These are phyloP conservation scores for Boletus reticuloceps DNA, from an alignment of 768 basidiomycete genomes.

Conservation along the genomic window DNA sequence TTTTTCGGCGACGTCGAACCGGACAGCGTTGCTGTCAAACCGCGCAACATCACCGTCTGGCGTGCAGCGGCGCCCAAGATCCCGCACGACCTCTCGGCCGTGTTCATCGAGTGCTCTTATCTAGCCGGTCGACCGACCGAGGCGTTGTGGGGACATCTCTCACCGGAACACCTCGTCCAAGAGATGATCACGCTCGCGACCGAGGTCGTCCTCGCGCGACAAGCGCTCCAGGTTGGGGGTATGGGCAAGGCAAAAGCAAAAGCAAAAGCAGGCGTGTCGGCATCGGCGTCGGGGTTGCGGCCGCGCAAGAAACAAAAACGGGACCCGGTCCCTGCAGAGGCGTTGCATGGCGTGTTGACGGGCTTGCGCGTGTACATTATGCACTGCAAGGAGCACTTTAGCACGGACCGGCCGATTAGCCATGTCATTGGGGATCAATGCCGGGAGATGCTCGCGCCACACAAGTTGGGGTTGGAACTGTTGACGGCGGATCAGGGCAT, in stretches of 20 bases:
- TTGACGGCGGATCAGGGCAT: slow-evolving; percentile 77
- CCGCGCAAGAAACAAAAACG: slow-evolving; percentile 38
- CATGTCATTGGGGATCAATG: slow-evolving; percentile 77
- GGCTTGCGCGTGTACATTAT: slow-evolving; percentile 75
- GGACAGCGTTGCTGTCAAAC: slow-evolving; percentile 62
- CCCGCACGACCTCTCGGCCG: slow-evolving; percentile 60
- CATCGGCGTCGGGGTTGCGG: neutral
- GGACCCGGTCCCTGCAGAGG: slow-evolving; percentile 39
- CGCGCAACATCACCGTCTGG: slow-evolving; percentile 75
- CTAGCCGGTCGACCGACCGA: slow-evolving; percentile 66
- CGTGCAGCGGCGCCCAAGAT: slow-evolving; percentile 75
- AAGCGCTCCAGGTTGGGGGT: slow-evolving; percentile 30
- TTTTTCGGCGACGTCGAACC: slow-evolving; percentile 97
- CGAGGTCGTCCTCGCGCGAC: slow-evolving; percentile 55
- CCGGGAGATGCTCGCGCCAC: slow-evolving; percentile 53
- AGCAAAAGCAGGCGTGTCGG: neutral
- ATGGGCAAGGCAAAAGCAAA: neutral
- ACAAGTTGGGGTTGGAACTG: slow-evolving; percentile 68
- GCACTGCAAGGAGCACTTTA: slow-evolving; percentile 81
- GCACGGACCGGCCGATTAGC: slow-evolving; percentile 49
- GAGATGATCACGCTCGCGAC: slow-evolving; percentile 71
- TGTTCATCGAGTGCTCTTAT: slow-evolving; percentile 97
- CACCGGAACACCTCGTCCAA: slow-evolving; percentile 70
- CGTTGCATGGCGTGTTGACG: slow-evolving; percentile 49
- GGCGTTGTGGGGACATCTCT: slow-evolving; percentile 82